These are phyloP conservation scores for Eurotiales sp. DNA, from an alignment of 2,329 filamentous ascomycete genomes.

Conservation along the genomic window DNA sequence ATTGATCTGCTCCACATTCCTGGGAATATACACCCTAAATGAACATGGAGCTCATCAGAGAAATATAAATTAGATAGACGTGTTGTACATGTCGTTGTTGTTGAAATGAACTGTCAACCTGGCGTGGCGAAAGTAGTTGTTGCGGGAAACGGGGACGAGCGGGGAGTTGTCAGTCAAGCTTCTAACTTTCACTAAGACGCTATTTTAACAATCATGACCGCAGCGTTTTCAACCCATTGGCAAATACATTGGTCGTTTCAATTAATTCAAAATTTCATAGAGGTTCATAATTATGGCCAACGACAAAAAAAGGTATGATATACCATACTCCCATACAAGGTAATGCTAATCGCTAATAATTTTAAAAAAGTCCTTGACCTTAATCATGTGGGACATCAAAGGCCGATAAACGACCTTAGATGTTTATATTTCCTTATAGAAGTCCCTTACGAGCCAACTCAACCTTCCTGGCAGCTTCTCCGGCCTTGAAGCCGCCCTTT, in stretches of 20 bases:
- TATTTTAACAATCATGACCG: too few relatives aligned
- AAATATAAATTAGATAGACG: neutral
- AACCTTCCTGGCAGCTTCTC: conserved; percentile 47
- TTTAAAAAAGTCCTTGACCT: too few relatives aligned
- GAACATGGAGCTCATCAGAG: neutral
- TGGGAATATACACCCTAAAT: neutral
- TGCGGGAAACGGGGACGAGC: too few relatives aligned
- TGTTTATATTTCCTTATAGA: conserved; percentile 28
- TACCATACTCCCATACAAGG: neutral
- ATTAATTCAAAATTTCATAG: neutral
- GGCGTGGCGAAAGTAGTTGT: too few relatives aligned
- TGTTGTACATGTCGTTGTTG: neutral
- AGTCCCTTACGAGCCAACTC: conserved; percentile 49
- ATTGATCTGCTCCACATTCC: conserved; percentile 31
- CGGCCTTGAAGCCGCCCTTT: conserved; percentile 45
- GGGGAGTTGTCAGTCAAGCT: too few relatives aligned
- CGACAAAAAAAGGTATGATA: neutral
- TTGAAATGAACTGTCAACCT: too few relatives aligned
- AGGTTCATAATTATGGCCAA: neutral
- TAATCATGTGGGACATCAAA: too few relatives aligned
- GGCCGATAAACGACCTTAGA: too few relatives aligned
- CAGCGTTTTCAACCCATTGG: too few relatives aligned
- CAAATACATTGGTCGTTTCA: neutral
- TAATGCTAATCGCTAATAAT: neutral
- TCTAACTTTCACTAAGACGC: too few relatives aligned